A percentile compares a stretch with the other conserved stretches of the same genome.
Conservation (phyloP, 176 grass and related monocot species). For the Poa pratensis region DNA sequence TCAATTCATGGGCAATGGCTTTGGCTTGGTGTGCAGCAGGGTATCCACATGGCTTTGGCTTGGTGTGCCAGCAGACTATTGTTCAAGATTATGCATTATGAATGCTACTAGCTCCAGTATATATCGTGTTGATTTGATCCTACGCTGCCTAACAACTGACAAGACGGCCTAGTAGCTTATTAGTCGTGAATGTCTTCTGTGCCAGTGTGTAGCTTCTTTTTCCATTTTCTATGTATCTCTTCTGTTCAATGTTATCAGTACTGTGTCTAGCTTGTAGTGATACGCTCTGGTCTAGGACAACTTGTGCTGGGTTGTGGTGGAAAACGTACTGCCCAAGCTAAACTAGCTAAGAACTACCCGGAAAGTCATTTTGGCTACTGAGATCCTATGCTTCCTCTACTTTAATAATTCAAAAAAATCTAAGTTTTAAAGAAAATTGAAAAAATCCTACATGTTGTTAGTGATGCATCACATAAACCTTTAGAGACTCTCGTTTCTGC, state of each 20-base stretch:
- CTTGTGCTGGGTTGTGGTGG: background rate
- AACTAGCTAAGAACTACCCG: background rate
- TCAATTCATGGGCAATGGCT: conserved; percentile 19
- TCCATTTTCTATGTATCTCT: background rate
- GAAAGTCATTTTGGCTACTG: too few relatives aligned
- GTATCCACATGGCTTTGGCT: conserved; percentile 15
- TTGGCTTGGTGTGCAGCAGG: background rate
- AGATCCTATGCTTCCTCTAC: too few relatives aligned
- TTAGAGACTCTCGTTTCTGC: too few relatives aligned
- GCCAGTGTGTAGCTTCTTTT: background rate
- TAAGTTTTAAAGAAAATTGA: too few relatives aligned
- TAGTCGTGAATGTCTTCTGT: background rate
- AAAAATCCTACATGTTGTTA: background rate
- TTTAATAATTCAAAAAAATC: too few relatives aligned
- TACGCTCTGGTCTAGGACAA: background rate
- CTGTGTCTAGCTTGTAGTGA: background rate
- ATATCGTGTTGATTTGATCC: conserved; percentile 19
- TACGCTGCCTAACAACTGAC: background rate
- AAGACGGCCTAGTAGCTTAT: background rate
- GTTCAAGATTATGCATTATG: background rate
- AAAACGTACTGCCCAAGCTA: background rate
- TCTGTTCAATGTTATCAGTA: background rate
- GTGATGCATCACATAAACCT: too few relatives aligned
- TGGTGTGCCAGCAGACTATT: background rate
- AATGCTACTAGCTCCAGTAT: background rate